Evolutionary conservation across 495 filamentous ascomycete species (phyloP), one percentile per base, ranked within the genome.

Genomic region (Rusavskia elegans): DNA sequence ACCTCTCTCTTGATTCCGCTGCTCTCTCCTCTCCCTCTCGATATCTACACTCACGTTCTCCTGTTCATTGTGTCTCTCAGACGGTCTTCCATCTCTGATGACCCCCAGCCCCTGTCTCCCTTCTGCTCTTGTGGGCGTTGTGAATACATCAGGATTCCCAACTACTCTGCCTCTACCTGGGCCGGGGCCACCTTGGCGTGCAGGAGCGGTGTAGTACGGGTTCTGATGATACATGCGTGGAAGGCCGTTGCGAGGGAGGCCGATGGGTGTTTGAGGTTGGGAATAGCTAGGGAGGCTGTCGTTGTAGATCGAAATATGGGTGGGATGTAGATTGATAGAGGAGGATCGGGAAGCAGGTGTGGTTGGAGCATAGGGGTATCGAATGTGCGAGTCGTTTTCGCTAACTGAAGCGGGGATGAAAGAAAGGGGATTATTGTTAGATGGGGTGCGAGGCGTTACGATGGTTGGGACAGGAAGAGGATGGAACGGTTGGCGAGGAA

Each of bases 181-280:
- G 35, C 35, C 41, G 7, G 11, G 46, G 45, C 21, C 49, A 14
- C 35, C 50, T 27, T 56, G 23, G n/a, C 45, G 17, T 23, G 10
- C n/a, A 14, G 25, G 19, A 11, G 2, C 36, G 35, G n/a, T 40
- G 44, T 7, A 45, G 23, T 46, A 46, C 20, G 44, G 44, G 23
- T 46, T 46, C 21, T 11, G 44, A 29, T 7, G n/a, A 20, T 21
- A 21, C 39, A 45, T 45, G 7, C 25, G n/a, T 3, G 46, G 55
- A 10, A 49, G 16, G 21, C 48, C 52, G 17, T 54, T 20, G 27
- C 49, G 37, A 2, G 74, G 72, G 11, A 81, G 62, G 49, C 76
- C 68, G 32, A 65, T 65, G 8, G 77, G 76, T 9, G 77, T 81
- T 52, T 74, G 74, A 17, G 77, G 77, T 55, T 81, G 77, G 2